phyloP scores from a whole-genome alignment of 2,329 filamentous ascomycete genomes.

The Davidsoniella virescens region DNA sequence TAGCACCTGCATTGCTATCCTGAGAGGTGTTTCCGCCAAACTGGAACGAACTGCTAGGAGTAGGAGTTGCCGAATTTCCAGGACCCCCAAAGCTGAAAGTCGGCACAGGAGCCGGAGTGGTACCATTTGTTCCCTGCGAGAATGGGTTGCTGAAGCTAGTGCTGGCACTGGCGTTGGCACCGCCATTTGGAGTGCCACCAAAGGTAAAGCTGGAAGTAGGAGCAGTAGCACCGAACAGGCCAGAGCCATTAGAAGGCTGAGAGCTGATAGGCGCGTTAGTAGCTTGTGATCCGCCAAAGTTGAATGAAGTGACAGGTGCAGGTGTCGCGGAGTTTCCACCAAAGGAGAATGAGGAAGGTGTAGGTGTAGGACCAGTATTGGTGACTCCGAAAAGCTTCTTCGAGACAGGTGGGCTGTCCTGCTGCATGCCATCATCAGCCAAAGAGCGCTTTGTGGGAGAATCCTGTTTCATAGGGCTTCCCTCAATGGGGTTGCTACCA shows the following conservation, averaged over 20 bases:
- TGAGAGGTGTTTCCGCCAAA: conserved; percentile 13
- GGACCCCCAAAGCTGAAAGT: conserved; percentile 26
- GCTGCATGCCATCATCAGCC: conserved; percentile 9
- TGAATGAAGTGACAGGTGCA: conserved; percentile 19
- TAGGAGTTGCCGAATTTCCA: conserved; percentile 1
- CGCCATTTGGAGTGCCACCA: conserved; percentile 7
- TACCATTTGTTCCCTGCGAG: not conserved
- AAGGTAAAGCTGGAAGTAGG: conserved; percentile 16
- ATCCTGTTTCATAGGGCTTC: conserved; percentile 29
- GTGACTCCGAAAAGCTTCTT: conserved; percentile 15
- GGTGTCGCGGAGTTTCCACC: conserved; percentile 16
- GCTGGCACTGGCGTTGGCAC: conserved; percentile 16
- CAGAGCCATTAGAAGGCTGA: conserved; percentile 11
- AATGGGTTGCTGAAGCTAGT: conserved; percentile 27
- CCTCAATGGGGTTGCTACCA: conserved; percentile 22
- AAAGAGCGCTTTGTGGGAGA: conserved; percentile 10
- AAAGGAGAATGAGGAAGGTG: conserved; percentile 23
- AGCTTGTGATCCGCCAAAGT: conserved; percentile 22
- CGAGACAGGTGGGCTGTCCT: conserved; percentile 12
- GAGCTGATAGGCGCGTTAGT: conserved; percentile 3
- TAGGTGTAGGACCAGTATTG: not conserved
- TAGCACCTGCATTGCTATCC: conserved; percentile 17
- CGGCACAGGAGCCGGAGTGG: conserved; percentile 2
- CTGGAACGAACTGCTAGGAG: conserved; percentile 11
- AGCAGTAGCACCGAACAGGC: conserved; percentile 20